Percentiles rank a stretch among this genome's conserved stretches.
Conservation (phyloP, 805 yeast species). For the Monosporozyma aerobia region DNA sequence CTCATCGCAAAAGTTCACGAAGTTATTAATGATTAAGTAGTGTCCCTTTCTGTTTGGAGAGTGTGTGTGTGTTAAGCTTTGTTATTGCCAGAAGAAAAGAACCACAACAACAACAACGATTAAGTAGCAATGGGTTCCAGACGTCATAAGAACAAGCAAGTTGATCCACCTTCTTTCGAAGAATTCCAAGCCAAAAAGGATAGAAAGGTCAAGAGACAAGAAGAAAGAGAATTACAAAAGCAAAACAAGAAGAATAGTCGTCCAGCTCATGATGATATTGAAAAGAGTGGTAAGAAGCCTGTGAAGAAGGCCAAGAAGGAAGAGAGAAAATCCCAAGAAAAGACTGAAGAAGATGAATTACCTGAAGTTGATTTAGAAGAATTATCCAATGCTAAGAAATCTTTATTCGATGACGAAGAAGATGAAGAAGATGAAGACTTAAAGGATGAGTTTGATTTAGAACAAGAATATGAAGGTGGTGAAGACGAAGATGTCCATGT, state of each 20-base stretch:
- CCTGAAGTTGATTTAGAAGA: conserved; percentile 66
- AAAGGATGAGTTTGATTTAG: conserved; percentile 49
- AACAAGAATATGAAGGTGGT: conserved; percentile 41
- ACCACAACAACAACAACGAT: background rate
- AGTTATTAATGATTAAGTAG: background rate
- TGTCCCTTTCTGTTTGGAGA: background rate
- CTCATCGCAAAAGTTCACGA: conserved; percentile 7
- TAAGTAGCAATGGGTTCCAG: conserved; percentile 64
- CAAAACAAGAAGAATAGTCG: conserved; percentile 15
- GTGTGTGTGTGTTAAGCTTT: background rate
- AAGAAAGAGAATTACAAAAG: conserved; percentile 18
- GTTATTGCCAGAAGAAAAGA: background rate
- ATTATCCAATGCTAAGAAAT: conserved; percentile 57
- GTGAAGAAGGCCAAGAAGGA: conserved; percentile 13
- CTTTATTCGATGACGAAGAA: conserved; percentile 54
- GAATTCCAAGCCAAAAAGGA: conserved; percentile 57
- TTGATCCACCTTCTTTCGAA: conserved; percentile 81
- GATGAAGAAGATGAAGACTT: conserved; percentile 20
- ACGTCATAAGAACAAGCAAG: conserved; percentile 87
- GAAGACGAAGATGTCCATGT: conserved; percentile 30
- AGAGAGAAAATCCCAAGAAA: conserved; percentile 8
- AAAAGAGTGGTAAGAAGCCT: conserved; percentile 9
- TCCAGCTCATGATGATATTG: conserved; percentile 13
- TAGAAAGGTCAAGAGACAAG: conserved; percentile 30
- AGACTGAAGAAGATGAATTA: conserved; percentile 32